Percentiles rank a stretch among this genome's conserved stretches.
Conservation (phyloP, 148 eudicot genomes). For the Rhododendron vialii region DNA sequence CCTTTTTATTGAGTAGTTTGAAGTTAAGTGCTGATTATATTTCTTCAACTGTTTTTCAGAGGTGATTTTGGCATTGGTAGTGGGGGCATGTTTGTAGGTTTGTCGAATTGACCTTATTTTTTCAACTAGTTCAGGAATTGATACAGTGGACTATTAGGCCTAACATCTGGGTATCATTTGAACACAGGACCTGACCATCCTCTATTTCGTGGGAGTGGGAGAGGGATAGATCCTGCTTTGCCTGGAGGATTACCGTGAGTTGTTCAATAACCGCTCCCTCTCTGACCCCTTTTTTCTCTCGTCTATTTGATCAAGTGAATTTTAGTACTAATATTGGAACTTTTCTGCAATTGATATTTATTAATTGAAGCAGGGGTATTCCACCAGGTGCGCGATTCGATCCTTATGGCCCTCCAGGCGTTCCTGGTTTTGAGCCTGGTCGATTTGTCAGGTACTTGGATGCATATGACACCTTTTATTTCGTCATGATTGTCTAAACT, state of each 20-base stretch:
- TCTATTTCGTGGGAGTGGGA: conserved; percentile 46
- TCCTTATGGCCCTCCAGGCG: conserved; percentile 87
- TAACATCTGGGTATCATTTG: conserved; percentile 10
- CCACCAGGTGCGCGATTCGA: conserved; percentile 94
- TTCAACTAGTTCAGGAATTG: background rate
- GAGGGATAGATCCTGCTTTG: conserved; percentile 40
- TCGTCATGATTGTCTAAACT: background rate
- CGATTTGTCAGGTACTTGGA: conserved; percentile 56
- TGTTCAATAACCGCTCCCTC: background rate
- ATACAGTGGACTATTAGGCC: background rate
- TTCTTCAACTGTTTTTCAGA: conserved; percentile 31
- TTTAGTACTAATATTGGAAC: background rate
- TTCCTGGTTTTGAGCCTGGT: conserved; percentile 89
- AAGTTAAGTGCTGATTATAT: background rate
- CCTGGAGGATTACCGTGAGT: conserved; percentile 75
- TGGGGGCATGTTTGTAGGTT: conserved; percentile 82
- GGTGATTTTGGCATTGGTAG: conserved; percentile 72
- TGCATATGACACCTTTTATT: background rate
- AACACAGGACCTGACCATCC: conserved; percentile 82
- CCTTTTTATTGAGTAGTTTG: background rate
- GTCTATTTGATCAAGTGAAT: background rate
- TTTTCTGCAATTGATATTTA: background rate
- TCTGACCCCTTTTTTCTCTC: background rate
- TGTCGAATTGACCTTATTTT: conserved; percentile 8
- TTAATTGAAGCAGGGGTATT: conserved; percentile 45